Evolutionary conservation across 2,329 filamentous ascomycete species (phyloP), one percentile per base, ranked within the genome.

Genomic region (Alternaria arbusti): DNA sequence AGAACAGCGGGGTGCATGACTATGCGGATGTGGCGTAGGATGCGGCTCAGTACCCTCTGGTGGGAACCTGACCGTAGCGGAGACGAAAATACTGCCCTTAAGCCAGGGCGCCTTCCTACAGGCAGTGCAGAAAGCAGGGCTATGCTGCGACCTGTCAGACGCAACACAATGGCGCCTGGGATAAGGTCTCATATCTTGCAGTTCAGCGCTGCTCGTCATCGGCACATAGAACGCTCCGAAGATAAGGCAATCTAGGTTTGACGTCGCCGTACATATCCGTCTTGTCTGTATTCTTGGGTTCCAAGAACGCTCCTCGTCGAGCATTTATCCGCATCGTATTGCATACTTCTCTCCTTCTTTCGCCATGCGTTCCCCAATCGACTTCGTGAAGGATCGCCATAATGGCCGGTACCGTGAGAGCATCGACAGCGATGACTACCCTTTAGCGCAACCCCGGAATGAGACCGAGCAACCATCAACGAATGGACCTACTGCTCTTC

Each of bases 351-450:
- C 30, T 43, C 57, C 30, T 43, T 59, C 30, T 20, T 46, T 50
- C 57, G 64, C 4, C 44, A 73, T 73, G 71, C 68, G 68, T 64
- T 72, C 70, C 36, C 70, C 70, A 15, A 62, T 73, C 55, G 70
- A 72, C 28, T 70, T 71, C n/a, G 71, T 72, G 59, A 73, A 73
- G 54, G 68, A 63, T 12, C 63, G 66, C 47, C 55, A 60, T 23
- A 70, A 73, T 26, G 65, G 71, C 28, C 62, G 65, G 52, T 73
- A 70, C 51, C 67, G 68, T 25, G 70, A 71, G 57, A 72, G 69
- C 28, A 68, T 70, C 45, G 71, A 73, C 30, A 71, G 68, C 55
- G 68, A 73, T 20, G 59, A 61, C 47, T 62, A 47, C 59, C 65
- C 68, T 64, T 66, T 50, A 60, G 63, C 66, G 58, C 64, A 67